Base-by-base conservation (phyloP, 495 filamentous ascomycete genomes). In the Penicillium fimorum region DNA sequence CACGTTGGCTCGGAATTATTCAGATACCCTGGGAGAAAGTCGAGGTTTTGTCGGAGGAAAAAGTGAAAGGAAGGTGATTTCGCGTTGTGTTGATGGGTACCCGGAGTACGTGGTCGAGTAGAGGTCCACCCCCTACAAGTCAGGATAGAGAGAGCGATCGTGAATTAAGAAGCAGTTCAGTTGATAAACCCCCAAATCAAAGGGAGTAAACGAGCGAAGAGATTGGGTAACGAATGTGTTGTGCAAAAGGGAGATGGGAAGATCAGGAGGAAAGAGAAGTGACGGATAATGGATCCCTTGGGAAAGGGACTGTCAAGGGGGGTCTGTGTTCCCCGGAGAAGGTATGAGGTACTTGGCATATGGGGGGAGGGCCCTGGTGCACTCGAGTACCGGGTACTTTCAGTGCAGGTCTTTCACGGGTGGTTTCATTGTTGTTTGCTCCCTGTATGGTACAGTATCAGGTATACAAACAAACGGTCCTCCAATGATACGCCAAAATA, bases 271-370 rank as follows among this genome's bases (percentile, higher is more conserved):
- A 47, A 55, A 43, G 30, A 40, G 49, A 41, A 41, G 25, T 49
- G 55, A 50, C 42, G 40, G 51, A 45, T 53, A 20, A 58, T 55
- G 53, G 53, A 49, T 49, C 53, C 53, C 58, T 44, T 60, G 48
- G 32, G 47, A 47, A 55, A 52, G 58, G 58, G 58, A 50, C 50
- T 52, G 50, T 46, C 53, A 60, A 60, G 58, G 58, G 58, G 58
- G 58, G 58, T 42, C 47, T 38, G 56, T 53, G 48, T 58, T 43
- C 52, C 52, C 52, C 43, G 29, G 52, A 46, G 41, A 35, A 54
- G 43, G 53, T 56, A 56, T 43, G 45, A 49, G 53, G 53, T 56
- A 56, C 53, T 30, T 49, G 9, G 2, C 35, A 41, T 33, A 56
- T 24, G 24, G 35, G 53, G 42, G 52, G 32, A 13, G 7, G 1